Conservation (phyloP, 305 asterid genomes). For the Rubia balearica region DNA sequence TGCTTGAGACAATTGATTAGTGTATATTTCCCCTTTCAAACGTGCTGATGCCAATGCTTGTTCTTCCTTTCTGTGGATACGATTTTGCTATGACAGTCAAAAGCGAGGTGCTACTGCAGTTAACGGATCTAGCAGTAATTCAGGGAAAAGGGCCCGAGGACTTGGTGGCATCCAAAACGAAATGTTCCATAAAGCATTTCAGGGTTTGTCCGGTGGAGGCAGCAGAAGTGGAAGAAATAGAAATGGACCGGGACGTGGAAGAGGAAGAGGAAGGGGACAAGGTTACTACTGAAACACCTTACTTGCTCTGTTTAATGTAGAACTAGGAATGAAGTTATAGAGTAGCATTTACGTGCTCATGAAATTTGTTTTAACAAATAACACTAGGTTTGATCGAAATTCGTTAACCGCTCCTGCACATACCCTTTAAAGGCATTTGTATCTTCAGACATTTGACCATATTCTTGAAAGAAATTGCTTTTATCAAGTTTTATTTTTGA, state of each 20-base stretch:
- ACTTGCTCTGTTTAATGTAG: background rate
- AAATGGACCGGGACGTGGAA: constrained; percentile 40
- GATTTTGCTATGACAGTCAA: constrained; percentile 38
- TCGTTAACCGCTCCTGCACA: background rate
- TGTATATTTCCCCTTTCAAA: background rate
- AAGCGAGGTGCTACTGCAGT: constrained; percentile 41
- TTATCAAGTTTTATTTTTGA: background rate
- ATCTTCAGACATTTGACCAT: background rate
- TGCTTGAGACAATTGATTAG: constrained; percentile 7
- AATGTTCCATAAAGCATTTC: constrained; percentile 72
- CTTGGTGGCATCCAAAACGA: constrained; percentile 59
- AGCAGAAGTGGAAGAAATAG: constrained; percentile 39
- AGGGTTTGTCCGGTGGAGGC: constrained; percentile 36
- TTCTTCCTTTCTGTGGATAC: background rate
- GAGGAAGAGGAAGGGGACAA: constrained; percentile 35
- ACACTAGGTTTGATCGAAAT: background rate
- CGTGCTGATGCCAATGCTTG: background rate
- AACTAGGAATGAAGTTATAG: background rate
- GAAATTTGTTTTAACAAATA: background rate
- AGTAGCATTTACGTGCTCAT: background rate
- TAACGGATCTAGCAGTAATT: constrained; percentile 40
- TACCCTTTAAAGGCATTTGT: background rate
- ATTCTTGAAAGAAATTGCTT: background rate
- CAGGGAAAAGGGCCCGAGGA: constrained; percentile 63
- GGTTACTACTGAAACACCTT: constrained; percentile 26